Percentiles rank a stretch among this genome's conserved stretches.
These are phyloP conservation scores for Knoxdaviesia capensis DNA, from an alignment of 2,329 filamentous ascomycete genomes.

Conservation along the genomic window DNA sequence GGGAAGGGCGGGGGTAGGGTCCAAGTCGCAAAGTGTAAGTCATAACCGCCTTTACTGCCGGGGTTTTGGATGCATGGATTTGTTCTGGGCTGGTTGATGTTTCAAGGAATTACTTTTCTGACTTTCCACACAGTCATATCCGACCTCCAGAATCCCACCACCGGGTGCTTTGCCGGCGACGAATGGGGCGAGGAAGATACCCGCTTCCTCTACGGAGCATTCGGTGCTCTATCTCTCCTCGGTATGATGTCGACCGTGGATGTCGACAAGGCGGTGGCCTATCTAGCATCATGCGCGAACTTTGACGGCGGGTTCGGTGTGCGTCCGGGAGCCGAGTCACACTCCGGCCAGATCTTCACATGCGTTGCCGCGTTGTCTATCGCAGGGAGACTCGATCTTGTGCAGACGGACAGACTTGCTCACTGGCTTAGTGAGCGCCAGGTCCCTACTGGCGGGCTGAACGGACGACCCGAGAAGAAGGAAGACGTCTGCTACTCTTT, in stretches of 20 bases:
- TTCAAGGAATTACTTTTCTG: constrained; percentile 1
- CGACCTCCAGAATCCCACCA: constrained; percentile 55
- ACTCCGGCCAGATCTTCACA: constrained; percentile 89
- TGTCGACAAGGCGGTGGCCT: constrained; percentile 57
- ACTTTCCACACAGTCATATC: constrained; percentile 43
- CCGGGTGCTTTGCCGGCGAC: constrained; percentile 81
- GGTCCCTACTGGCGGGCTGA: constrained; percentile 68
- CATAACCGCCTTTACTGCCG: constrained; percentile 1
- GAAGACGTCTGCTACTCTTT: constrained; percentile 98
- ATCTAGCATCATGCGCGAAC: constrained; percentile 71
- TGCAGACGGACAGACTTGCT: constrained; percentile 64
- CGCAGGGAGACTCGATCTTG: constrained; percentile 58
- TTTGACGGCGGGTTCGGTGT: constrained; percentile 90
- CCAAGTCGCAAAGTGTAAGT: constrained; percentile 63
- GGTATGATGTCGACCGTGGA: constrained; percentile 54
- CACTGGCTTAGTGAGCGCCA: constrained; percentile 90
- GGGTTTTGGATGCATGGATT: constrained; percentile 3
- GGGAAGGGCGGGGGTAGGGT: constrained; percentile 40
- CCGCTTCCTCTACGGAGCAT: constrained; percentile 74
- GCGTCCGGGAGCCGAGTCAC: constrained; percentile 76
- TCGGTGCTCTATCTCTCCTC: constrained; percentile 78
- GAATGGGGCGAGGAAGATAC: constrained; percentile 96
- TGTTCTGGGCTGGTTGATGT: background rate
- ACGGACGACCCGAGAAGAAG: constrained; percentile 84
- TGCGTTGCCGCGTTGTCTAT: constrained; percentile 79